Evolutionary conservation across 768 basidiomycete species (phyloP).

Genomic region (Termitomyces sp.): DNA sequence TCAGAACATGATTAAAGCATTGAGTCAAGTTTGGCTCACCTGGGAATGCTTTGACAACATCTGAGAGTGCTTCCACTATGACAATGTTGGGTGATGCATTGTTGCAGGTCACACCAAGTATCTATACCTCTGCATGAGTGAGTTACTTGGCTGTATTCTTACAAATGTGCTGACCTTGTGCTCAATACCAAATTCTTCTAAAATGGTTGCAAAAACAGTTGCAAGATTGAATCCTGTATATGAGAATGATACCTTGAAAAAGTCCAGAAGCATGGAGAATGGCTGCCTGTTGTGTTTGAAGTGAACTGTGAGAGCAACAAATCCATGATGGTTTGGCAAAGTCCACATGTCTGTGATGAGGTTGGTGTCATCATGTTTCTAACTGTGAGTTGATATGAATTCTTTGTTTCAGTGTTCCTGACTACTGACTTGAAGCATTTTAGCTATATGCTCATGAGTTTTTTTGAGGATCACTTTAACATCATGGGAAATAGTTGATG

Average conservation of each 20-base stretch:
- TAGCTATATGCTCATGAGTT: slow-evolving; percentile 16
- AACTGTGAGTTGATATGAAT: too few species aligned
- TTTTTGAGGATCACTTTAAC: slow-evolving; percentile 23
- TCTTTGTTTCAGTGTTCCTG: too few species aligned
- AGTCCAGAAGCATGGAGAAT: slow-evolving; percentile 12
- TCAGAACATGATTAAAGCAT: slow-evolving; percentile 38
- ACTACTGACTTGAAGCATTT: slow-evolving; percentile 19
- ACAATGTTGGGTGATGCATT: slow-evolving; percentile 32
- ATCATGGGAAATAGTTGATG: slow-evolving; percentile 27
- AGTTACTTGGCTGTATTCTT: not conserved
- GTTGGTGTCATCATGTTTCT: too few species aligned
- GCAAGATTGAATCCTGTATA: slow-evolving; percentile 33
- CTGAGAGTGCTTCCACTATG: slow-evolving; percentile 25
- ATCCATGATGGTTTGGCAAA: too few species aligned
- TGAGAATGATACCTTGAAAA: slow-evolving; percentile 32
- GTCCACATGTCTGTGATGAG: too few species aligned
- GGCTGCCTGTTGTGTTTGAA: slow-evolving; percentile 17
- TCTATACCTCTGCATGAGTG: slow-evolving; percentile 11
- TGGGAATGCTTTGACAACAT: slow-evolving; percentile 16
- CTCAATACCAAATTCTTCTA: slow-evolving; percentile 30
- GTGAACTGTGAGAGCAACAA: not conserved
- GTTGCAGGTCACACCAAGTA: slow-evolving; percentile 30
- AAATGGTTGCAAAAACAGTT: slow-evolving; percentile 24
- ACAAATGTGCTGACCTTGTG: slow-evolving; percentile 24
- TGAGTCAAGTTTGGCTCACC: slow-evolving; percentile 20